Conservation (phyloP, 805 yeast species). For the Candida ulmi region DNA sequence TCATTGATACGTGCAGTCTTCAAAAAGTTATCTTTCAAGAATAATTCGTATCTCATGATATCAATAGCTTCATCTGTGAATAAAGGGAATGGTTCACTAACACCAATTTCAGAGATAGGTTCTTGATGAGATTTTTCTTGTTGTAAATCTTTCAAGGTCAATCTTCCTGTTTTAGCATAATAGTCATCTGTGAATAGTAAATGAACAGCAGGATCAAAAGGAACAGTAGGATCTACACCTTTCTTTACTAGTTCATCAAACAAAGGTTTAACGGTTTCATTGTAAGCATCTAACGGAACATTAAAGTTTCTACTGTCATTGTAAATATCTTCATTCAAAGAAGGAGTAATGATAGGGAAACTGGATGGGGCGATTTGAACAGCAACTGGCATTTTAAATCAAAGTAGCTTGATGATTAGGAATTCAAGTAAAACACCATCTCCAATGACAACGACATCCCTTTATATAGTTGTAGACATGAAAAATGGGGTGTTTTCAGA, state of each 20-base stretch:
- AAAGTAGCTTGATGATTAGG: not conserved
- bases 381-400: not conserved
- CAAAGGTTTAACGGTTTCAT: conserved; percentile 4
- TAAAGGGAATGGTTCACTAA: conserved; percentile 53
- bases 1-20: conserved; percentile 38
- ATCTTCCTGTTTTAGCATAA: conserved; percentile 30
- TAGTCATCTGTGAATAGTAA: conserved; percentile 32
- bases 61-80: conserved; percentile 56
- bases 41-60: conserved; percentile 52
- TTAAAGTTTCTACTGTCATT: not conserved
- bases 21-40: conserved; percentile 39
- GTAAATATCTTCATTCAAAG: not conserved
- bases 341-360: not conserved
- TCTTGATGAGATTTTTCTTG: conserved; percentile 29
- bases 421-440: too few relatives aligned
- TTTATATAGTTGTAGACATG: not conserved
- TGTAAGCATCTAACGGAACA: conserved; percentile 6
- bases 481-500: not conserved
- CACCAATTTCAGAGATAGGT: conserved; percentile 52
- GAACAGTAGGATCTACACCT: conserved; percentile 22
- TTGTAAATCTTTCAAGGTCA: conserved; percentile 47
- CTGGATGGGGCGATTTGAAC: not conserved
- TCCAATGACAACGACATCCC: not conserved
- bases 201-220: conserved; percentile 34
- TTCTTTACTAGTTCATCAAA: conserved; percentile 6